Base-by-base conservation (phyloP, 176 grass and related monocot species). In the Phoenix dactylifera region DNA sequence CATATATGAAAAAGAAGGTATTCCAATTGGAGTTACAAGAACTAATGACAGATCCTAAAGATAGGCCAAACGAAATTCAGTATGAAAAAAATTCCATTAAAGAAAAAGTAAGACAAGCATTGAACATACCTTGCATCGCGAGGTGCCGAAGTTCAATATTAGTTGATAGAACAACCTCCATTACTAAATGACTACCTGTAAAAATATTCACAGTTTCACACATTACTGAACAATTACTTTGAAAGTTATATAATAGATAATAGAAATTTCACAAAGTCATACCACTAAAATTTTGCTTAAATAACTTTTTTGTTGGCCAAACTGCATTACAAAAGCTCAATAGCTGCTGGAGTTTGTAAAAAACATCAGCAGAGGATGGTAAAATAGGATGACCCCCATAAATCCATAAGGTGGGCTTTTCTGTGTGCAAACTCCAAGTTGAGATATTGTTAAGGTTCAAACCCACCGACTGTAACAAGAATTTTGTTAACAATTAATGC, bases 381-480 rank as follows among this genome's bases (percentile, higher is more conserved):
- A 96, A 28, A 65, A 85, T 51, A 50, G 86, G 91, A 87, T 90
- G 91, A 22, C 91, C 91, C 26, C 86, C 91, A 67, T 77, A 73
- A 18, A 52, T 23, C 91, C 91, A 96, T 56, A 96, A 76, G 60
- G 75, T 85, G 64, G 83, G 86, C 57, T 88, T 72, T 67, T 52
- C 72, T 50, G 71, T 61, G 22, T 76, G 71, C 63, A 79, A 80
- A 78, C 57, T 85, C 51, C 81, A 74, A 79, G 73, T 80, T 74
- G 66, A 67, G 26, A 82, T 52, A 60, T 54, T 70, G 59, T 67
- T 82, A 54, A 90, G 76, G 49, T 83, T 95, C 2, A 75, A 51
- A 52, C 62, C 66, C 78, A 84, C 78, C 75, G 71, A 76, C 91
- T 96, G 80, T 26, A 76, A 17, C 35, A 62, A 48, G 1, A 39